Base-by-base conservation (phyloP, 2,329 filamentous ascomycete genomes). In the Xylaria sp. region DNA sequence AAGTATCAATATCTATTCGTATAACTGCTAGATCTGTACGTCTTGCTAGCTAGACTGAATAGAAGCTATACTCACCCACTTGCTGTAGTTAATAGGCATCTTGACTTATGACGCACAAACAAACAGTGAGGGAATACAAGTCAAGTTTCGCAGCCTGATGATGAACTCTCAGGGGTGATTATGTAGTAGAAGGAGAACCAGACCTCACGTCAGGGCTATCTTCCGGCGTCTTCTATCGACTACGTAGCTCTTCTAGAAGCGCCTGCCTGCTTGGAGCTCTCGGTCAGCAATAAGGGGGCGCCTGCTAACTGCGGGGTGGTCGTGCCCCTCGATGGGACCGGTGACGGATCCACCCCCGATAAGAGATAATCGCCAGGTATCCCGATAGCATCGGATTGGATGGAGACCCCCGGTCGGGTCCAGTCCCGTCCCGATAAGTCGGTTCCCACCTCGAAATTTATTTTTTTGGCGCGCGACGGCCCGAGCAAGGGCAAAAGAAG, bases 81-180 rank as follows among this genome's bases (percentile, higher is more conserved):
- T 89, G 76, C 84, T 88, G 73, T 88, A 83, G 63, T 83, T 79
- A 53, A 83, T 75, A 59, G 80, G 79, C 80, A 82, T 82, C 46
- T 68, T 75, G 59, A 58, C 68, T 42, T 49, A 51, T 54, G 30
- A 23, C 19, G 16, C 47, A 42, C n/a, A 53, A 9, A 6, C n/a
- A 18, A 8, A 10, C 3, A 48, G 16, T 18, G 13, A 7, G 23
- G 5, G 37, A 13, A 42, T 42, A 10, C 37, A 42, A 42, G 11
- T 42, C 37, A 42, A 42, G 3, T 10, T 9, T 42, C 37, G 37
- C 37, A 11, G 11, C 9, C 37, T 30, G 23, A 30, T 5, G 37
- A 42, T 5, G 37, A 3, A 42, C 37, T 42, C 37, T 18, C 4
- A 23, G 52, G 34, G 6, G 37, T 37, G 16, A 39, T 19, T 8